Conservation (phyloP, 805 yeast species). For the Hanseniaspora valbyensis region DNA sequence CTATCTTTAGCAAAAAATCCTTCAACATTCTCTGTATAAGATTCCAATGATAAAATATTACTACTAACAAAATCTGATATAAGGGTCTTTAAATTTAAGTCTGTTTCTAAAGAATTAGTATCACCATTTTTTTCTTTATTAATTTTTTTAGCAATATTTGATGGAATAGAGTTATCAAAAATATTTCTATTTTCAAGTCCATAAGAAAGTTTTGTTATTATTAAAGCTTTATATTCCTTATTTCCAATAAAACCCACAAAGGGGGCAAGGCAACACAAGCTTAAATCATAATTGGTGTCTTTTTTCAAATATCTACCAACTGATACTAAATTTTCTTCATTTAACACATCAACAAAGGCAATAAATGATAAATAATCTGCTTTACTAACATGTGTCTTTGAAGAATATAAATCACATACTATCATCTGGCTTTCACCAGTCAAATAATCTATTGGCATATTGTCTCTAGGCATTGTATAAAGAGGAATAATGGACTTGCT, state of each 20-base stretch:
- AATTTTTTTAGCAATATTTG: background rate
- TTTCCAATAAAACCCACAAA: constrained; percentile 18
- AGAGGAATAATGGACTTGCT: background rate
- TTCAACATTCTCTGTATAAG: background rate
- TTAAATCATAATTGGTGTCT: constrained; percentile 36
- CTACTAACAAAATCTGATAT: background rate
- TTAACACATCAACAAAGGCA: constrained; percentile 44
- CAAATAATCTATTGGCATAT: constrained; percentile 4
- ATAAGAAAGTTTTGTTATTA: background rate
- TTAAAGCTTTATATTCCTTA: background rate
- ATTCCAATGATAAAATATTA: background rate
- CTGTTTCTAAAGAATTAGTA: background rate
- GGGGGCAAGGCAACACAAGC: constrained; percentile 49
- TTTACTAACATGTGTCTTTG: constrained; percentile 21
- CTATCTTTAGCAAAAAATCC: constrained; percentile 1
- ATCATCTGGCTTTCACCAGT: constrained; percentile 12
- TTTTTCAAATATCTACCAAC: constrained; percentile 55
- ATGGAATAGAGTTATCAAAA: background rate
- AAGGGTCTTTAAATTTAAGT: background rate
- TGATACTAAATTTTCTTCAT: constrained; percentile 38
- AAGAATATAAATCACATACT: constrained; percentile 9
- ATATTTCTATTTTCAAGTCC: background rate
- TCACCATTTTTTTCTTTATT: background rate
- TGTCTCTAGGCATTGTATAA: constrained; percentile 1
- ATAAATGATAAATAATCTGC: constrained; percentile 36